Evolutionary conservation across 441 rosid species (phyloP).

Genomic region (California macrophylla): DNA sequence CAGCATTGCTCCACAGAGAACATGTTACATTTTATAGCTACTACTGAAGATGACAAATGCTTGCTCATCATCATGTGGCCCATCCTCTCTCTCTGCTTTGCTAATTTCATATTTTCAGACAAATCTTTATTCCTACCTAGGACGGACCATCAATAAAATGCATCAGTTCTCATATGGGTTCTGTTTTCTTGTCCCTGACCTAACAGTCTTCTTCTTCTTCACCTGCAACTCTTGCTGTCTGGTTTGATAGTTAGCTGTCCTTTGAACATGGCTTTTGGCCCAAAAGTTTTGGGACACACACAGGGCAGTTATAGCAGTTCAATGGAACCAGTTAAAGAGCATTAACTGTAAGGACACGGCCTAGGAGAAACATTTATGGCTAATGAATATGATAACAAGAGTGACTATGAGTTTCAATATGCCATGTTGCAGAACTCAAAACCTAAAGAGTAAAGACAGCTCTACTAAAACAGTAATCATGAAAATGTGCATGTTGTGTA

Average conservation of each 20-base stretch:
- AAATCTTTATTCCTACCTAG: background rate
- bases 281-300: background rate
- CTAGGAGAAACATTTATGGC: background rate
- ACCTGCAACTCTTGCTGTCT: background rate
- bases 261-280: background rate
- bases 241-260: background rate
- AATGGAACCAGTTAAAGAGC: background rate
- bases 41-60: background rate
- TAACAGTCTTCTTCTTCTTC: background rate
- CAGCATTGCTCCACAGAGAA: background rate
- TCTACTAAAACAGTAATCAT: too few relatives aligned
- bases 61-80: conserved; percentile 1
- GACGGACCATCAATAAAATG: background rate
- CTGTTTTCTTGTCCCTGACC: background rate
- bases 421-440: background rate
- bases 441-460: background rate
- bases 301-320: background rate
- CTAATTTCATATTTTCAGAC: background rate
- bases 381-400: background rate
- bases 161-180: background rate
- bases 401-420: background rate
- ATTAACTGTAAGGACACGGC: background rate
- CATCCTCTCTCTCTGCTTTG: background rate
- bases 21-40: background rate
- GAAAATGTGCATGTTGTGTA: too few relatives aligned